These are phyloP conservation scores for Septoria linicola DNA, from an alignment of 2,329 filamentous ascomycete species.

Conservation along the genomic window DNA sequence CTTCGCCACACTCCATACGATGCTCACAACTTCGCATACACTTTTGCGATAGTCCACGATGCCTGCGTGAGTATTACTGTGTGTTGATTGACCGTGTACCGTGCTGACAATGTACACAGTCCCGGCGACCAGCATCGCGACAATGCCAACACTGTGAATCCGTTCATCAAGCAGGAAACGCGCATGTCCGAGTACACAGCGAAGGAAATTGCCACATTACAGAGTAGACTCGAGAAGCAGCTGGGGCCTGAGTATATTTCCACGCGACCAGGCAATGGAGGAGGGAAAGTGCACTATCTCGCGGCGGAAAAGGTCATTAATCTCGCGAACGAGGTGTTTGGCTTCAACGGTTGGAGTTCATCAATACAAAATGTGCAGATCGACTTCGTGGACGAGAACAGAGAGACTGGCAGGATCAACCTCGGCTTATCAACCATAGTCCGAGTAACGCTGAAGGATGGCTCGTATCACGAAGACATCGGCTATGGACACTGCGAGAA, in stretches of 20 bases:
- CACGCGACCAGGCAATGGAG: conserved; percentile 75
- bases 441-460: conserved; percentile 84
- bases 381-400: conserved; percentile 89
- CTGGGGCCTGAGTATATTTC: conserved; percentile 96
- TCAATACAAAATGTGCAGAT: conserved; percentile 93
- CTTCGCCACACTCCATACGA: conserved; percentile 4
- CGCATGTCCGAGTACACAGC: conserved; percentile 80
- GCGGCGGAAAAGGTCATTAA: conserved; percentile 96
- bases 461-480: conserved; percentile 96
- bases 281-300: conserved; percentile 86
- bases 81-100: background rate
- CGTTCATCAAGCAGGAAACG: conserved; percentile 71
- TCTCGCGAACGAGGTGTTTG: conserved; percentile 91
- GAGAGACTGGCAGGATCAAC: conserved; percentile 73
- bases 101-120: conserved; percentile 20
- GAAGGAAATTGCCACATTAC: conserved; percentile 83
- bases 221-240: conserved; percentile 84
- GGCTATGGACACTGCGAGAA: conserved; percentile 98
- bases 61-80: conserved; percentile 31
- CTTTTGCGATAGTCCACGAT: conserved; percentile 24
- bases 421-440: conserved; percentile 88
- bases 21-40: background rate
- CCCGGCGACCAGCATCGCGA: conserved; percentile 41
- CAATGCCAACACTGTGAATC: conserved; percentile 59
- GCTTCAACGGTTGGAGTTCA: conserved; percentile 96